A percentile compares a stretch with the other conserved stretches of the same genome.
These are phyloP conservation scores for Apostasia shenzhenica DNA, from an alignment of 106 monocot genomes.

Conservation along the genomic window DNA sequence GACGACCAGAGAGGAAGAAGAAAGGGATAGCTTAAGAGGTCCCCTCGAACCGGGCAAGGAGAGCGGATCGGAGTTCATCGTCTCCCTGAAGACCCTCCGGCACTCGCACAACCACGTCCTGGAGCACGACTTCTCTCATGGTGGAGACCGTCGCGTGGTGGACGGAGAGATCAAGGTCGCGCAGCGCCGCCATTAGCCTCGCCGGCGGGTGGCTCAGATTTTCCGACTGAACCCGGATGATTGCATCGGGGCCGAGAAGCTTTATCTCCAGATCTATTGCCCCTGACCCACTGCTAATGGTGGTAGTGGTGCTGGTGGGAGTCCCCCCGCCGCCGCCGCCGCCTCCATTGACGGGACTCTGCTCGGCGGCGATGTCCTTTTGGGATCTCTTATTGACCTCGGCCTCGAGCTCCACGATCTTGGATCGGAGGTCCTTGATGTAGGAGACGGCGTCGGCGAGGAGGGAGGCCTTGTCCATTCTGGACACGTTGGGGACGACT, in stretches of 20 bases:
- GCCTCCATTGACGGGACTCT: not conserved
- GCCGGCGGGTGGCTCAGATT: constrained; percentile 26
- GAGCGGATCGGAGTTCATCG: constrained; percentile 1
- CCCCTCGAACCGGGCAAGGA: constrained; percentile 11
- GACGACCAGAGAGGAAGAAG: too few species aligned
- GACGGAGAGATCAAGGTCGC: constrained; percentile 29
- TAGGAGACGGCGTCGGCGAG: constrained; percentile 62
- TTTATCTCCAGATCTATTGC: constrained; percentile 31
- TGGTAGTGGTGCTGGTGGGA: not conserved
- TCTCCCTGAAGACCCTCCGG: constrained; percentile 7
- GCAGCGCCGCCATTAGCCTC: constrained; percentile 30
- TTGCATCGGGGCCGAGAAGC: constrained; percentile 17
- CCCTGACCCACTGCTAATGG: not conserved
- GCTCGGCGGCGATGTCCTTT: not conserved
- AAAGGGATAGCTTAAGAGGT: not conserved
- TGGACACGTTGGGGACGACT: constrained; percentile 73
- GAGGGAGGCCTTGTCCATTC: constrained; percentile 86
- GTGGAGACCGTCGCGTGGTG: constrained; percentile 31
- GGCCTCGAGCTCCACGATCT: constrained; percentile 44
- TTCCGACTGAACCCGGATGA: constrained; percentile 28
- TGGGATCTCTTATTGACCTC: constrained; percentile 17
- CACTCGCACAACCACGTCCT: constrained; percentile 15
- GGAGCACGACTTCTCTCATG: constrained; percentile 13
- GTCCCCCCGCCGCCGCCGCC: not conserved
- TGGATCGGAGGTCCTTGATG: constrained; percentile 56